These are phyloP conservation scores for Rostrohypoxylon terebratum DNA, from an alignment of 495 filamentous ascomycete genomes.

Conservation along the genomic window DNA sequence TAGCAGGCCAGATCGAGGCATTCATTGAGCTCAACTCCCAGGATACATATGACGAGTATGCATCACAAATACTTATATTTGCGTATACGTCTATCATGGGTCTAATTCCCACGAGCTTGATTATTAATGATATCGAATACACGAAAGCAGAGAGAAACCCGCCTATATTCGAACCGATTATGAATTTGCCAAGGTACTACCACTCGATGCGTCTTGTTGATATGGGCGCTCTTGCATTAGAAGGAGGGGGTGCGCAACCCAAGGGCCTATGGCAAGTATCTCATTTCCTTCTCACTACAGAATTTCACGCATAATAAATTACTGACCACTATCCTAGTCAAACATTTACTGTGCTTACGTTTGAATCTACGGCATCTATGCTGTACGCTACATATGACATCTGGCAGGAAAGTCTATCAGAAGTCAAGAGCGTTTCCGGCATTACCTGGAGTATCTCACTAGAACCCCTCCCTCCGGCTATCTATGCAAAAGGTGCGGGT, in stretches of 20 bases:
- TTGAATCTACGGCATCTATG: neutral
- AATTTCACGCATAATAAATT: neutral
- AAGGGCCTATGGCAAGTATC: neutral
- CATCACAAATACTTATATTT: neutral
- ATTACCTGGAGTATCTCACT: neutral
- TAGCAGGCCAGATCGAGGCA: neutral
- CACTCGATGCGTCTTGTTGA: neutral
- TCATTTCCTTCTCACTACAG: neutral
- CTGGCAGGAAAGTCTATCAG: neutral
- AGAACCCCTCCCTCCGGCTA: neutral
- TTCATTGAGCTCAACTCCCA: neutral
- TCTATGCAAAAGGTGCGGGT: neutral
- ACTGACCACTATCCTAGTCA: neutral
- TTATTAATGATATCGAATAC: neutral
- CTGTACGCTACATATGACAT: neutral
- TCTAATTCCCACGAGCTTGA: neutral
- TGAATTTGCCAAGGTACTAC: neutral
- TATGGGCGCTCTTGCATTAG: neutral
- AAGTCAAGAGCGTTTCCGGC: neutral
- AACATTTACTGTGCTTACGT: neutral
- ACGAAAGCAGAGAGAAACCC: neutral
- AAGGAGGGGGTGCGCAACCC: neutral
- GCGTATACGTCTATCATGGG: neutral
- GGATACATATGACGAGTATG: neutral
- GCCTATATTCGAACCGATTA: neutral